Base-by-base conservation (phyloP, 352 stramenopile species). In the Pythium sp. region DNA sequence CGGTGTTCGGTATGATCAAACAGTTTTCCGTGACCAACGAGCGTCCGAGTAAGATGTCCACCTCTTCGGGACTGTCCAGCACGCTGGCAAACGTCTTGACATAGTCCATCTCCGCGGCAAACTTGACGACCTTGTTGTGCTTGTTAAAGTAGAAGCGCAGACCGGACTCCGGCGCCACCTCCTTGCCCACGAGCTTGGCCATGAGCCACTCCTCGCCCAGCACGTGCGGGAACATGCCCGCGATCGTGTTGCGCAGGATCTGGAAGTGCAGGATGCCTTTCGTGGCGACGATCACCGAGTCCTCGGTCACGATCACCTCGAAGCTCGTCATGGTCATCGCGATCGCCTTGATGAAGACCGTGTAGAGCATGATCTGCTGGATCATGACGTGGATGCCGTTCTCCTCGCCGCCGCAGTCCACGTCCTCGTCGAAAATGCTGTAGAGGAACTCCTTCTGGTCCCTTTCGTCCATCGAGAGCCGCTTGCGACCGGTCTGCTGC, bases 281-380 rank as follows among this genome's bases (percentile, higher is more conserved):
- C 47, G 77, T 73, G 3, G 56, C 65, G 30, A 87, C 74, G 3
- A 82, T 30, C 54, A 87, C 77, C 7, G 62, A 49, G 60, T 82
- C 75, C 18, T 82, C 75, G 0, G 58, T 65, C 46, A 66, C 26
- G 4, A 83, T 54, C 11, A 84, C 80, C 12, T 83, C 69, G 58
- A 74, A 79, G 15, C 36, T 41, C 34, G 67, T 60, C 49, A 84
- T 68, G 1, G 65, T 62, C 60, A 80, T 62, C 15, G 62, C 51
- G 41, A 88, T 77, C n/a, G 80, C 77, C 36, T 71, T 70, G 41
- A 84, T 68, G 53, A 86, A 69, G 15, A 74, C 62, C 30, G 78
- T 81, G 65, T 88, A 88, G 41, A 74, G 47, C 26, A 67, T 62
- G 55, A 86, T 81, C 70, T 81, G 75, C 32, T 85, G 69, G 5